Evolutionary conservation across 306 rosid genomes (phyloP).

Genomic region (Dalbergia cultrata): DNA sequence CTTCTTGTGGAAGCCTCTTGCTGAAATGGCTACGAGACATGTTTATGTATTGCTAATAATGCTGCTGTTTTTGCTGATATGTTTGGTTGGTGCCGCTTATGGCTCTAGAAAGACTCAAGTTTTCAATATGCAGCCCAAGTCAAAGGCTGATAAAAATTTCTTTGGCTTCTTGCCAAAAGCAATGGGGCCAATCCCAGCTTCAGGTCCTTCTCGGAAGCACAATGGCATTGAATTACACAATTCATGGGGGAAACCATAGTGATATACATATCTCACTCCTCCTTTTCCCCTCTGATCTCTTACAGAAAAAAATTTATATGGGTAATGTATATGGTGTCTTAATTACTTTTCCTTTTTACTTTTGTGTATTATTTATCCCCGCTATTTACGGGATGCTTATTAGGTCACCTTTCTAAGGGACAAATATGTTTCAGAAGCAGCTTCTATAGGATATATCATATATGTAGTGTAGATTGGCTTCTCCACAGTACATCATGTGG

Average conservation of each 20-base stretch:
- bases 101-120: constrained; percentile 54
- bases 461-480: not conserved
- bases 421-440: not conserved
- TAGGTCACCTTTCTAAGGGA: not conserved
- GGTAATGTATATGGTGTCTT: constrained; percentile 45
- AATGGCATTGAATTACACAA: constrained; percentile 65
- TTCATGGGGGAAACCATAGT: constrained; percentile 59
- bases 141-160: constrained; percentile 51
- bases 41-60: constrained; percentile 41
- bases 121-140: constrained; percentile 55
- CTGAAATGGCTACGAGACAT: constrained; percentile 56
- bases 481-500: constrained; percentile 18
- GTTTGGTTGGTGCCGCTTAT: constrained; percentile 44
- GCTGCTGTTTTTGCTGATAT: constrained; percentile 49
- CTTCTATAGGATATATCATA: not conserved
- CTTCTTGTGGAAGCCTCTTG: constrained; percentile 20
- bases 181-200: constrained; percentile 66
- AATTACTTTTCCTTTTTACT: not conserved
- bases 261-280: not conserved
- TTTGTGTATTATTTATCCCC: not conserved
- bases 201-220: constrained; percentile 91
- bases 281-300: constrained; percentile 10
- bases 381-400: constrained; percentile 5
- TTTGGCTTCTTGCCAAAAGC: constrained; percentile 74
- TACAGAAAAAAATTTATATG: not conserved